phyloP scores from a whole-genome alignment of 768 basidiomycete species.

The Phlebiopsis flavidoalba region DNA sequence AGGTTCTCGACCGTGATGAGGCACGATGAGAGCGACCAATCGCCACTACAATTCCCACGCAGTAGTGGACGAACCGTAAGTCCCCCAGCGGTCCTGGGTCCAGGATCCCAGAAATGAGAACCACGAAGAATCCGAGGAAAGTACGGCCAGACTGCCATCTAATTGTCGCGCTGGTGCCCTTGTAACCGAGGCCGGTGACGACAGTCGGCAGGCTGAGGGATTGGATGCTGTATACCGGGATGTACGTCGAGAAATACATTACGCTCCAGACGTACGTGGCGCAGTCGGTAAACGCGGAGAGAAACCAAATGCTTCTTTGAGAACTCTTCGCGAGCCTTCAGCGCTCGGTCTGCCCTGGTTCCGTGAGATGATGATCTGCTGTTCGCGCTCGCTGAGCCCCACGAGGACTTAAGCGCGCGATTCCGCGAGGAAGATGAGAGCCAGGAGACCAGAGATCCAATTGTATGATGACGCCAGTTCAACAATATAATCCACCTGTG shows the following conservation, averaged over 20 bases:
- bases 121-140: slow-evolving; percentile 29
- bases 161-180: slow-evolving; percentile 50
- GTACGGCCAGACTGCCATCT: slow-evolving; percentile 52
- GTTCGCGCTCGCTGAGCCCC: slow-evolving; percentile 40
- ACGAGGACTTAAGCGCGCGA: slow-evolving; percentile 41
- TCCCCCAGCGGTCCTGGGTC: slow-evolving; percentile 22
- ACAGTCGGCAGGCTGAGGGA: slow-evolving; percentile 68
- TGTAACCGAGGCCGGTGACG: slow-evolving; percentile 56
- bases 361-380: slow-evolving; percentile 33
- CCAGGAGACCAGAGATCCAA: slow-evolving; percentile 29
- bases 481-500: slow-evolving; percentile 35
- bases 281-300: slow-evolving; percentile 33
- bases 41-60: slow-evolving; percentile 16
- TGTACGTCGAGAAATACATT: slow-evolving; percentile 40
- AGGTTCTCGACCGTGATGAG: slow-evolving; percentile 24
- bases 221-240: slow-evolving; percentile 37
- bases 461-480: slow-evolving; percentile 47
- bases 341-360: slow-evolving; percentile 32
- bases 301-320: slow-evolving; percentile 32
- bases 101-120: slow-evolving; percentile 18
- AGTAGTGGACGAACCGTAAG: slow-evolving; percentile 22
- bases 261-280: slow-evolving; percentile 34
- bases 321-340: slow-evolving; percentile 27
- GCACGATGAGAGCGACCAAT: slow-evolving; percentile 25
- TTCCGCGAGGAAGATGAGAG: slow-evolving; percentile 36